Conservation (phyloP, 2,329 filamentous ascomycete genomes). For the Fusarium tanahbumbuense region DNA sequence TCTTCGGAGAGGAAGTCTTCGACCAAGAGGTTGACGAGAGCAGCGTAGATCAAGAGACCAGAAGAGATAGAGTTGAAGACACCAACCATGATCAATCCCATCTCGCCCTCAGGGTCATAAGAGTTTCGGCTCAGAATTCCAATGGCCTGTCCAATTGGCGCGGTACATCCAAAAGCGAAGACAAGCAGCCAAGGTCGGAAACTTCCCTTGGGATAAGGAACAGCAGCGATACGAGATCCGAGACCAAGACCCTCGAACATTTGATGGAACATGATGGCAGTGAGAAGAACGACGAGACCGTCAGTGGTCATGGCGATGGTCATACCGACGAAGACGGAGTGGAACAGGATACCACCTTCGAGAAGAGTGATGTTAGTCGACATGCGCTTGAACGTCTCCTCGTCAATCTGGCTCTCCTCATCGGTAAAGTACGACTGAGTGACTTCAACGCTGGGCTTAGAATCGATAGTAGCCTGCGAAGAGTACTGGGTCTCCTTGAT, state of each 20-base stretch:
- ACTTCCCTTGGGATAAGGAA: slow-evolving; percentile 68
- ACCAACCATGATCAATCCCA: slow-evolving; percentile 72
- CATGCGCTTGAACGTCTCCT: slow-evolving; percentile 67
- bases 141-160: slow-evolving; percentile 73
- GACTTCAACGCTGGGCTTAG: slow-evolving; percentile 47
- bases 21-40: slow-evolving; percentile 71
- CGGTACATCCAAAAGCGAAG: slow-evolving; percentile 71
- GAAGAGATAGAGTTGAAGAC: slow-evolving; percentile 74
- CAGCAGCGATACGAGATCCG: slow-evolving; percentile 75
- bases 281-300: slow-evolving; percentile 72
- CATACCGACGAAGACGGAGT: slow-evolving; percentile 81
- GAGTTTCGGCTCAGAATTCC: slow-evolving; percentile 66
- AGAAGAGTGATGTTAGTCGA: slow-evolving; percentile 79
- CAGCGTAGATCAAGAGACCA: slow-evolving; percentile 70
- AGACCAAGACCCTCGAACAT: slow-evolving; percentile 77
- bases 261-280: slow-evolving; percentile 79
- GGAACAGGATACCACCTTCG: slow-evolving; percentile 82
- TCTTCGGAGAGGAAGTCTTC: slow-evolving; percentile 74
- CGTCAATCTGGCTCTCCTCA: slow-evolving; percentile 60
- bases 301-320: slow-evolving; percentile 76
- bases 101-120: slow-evolving; percentile 72
- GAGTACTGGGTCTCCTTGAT: slow-evolving; percentile 52
- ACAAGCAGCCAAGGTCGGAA: slow-evolving; percentile 71
- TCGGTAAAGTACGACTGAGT: slow-evolving; percentile 54
- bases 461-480: slow-evolving; percentile 43